phyloP scores from a whole-genome alignment of 495 filamentous ascomycete species.

The Penicillium coprophilum region DNA sequence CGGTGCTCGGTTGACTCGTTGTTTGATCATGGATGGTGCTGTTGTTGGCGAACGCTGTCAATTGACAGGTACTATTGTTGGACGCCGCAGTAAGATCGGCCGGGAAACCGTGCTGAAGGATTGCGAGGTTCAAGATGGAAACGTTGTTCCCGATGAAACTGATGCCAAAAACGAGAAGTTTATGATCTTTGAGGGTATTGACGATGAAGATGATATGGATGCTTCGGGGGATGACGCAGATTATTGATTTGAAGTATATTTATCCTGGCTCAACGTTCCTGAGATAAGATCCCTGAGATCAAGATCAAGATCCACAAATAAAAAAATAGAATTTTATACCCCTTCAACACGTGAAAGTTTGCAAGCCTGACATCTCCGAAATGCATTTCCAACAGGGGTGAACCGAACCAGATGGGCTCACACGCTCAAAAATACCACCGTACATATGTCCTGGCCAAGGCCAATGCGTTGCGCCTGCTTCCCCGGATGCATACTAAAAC shows the following conservation, averaged over 20 bases:
- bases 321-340: slow-evolving; percentile 14
- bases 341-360: background rate
- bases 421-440: background rate
- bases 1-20: slow-evolving; percentile 76
- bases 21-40: slow-evolving; percentile 87
- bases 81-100: slow-evolving; percentile 71
- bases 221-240: slow-evolving; percentile 33
- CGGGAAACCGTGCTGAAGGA: slow-evolving; percentile 74
- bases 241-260: slow-evolving; percentile 7
- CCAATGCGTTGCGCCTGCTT: slow-evolving; percentile 1
- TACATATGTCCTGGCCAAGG: background rate
- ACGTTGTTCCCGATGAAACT: slow-evolving; percentile 75
- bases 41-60: slow-evolving; percentile 73
- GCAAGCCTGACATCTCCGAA: too few relatives aligned
- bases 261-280: slow-evolving; percentile 1
- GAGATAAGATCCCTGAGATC: slow-evolving; percentile 3
- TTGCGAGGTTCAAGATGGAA: slow-evolving; percentile 86
- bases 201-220: slow-evolving; percentile 42
- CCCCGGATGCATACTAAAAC: slow-evolving; percentile 6
- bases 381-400: too few relatives aligned
- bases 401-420: background rate
- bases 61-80: slow-evolving; percentile 80
- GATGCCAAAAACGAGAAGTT: slow-evolving; percentile 85
- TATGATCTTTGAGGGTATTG: slow-evolving; percentile 75
- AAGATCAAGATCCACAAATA: too few relatives aligned